Conservation (phyloP, 495 filamentous ascomycete genomes). For the Rostrohypoxylon terebratum region DNA sequence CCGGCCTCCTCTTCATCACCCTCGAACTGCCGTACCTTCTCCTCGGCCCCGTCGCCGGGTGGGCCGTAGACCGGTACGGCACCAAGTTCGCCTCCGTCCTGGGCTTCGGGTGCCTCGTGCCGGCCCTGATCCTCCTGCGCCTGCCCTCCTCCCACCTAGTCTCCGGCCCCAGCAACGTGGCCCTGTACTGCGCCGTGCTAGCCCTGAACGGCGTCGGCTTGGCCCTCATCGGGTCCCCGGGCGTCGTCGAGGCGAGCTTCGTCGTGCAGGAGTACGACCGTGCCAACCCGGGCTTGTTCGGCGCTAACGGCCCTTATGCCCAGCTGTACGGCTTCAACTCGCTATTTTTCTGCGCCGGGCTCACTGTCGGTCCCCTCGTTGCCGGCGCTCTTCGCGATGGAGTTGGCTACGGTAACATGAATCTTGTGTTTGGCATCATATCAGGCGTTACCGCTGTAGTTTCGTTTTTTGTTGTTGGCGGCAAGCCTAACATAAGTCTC, state of each 20-base stretch:
- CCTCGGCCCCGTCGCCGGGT: slow-evolving; percentile 64
- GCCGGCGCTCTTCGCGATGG: slow-evolving; percentile 60
- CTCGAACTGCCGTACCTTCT: slow-evolving; percentile 63
- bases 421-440: slow-evolving; percentile 60
- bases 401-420: slow-evolving; percentile 71
- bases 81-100: slow-evolving; percentile 60
- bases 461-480: slow-evolving; percentile 62
- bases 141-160: slow-evolving; percentile 55
- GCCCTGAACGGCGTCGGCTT: slow-evolving; percentile 63
- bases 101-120: slow-evolving; percentile 62
- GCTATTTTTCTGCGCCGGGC: slow-evolving; percentile 63
- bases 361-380: slow-evolving; percentile 64
- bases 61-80: slow-evolving; percentile 64
- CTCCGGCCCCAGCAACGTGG: slow-evolving; percentile 52
- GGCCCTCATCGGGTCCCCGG: slow-evolving; percentile 60
- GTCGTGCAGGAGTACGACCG: slow-evolving; percentile 52
- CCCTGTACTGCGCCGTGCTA: slow-evolving; percentile 59
- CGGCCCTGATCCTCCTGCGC: slow-evolving; percentile 64
- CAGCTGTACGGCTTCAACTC: slow-evolving; percentile 69
- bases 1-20: slow-evolving; percentile 70
- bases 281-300: slow-evolving; percentile 54
- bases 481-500: slow-evolving; percentile 46
- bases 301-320: slow-evolving; percentile 64
- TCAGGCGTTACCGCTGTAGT: slow-evolving; percentile 58
- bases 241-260: slow-evolving; percentile 45